Evolutionary conservation across 1,139 yeast genomes (phyloP), one percentile per base, ranked within the genome.

Genomic region (Suhomyces ambrosiae): DNA sequence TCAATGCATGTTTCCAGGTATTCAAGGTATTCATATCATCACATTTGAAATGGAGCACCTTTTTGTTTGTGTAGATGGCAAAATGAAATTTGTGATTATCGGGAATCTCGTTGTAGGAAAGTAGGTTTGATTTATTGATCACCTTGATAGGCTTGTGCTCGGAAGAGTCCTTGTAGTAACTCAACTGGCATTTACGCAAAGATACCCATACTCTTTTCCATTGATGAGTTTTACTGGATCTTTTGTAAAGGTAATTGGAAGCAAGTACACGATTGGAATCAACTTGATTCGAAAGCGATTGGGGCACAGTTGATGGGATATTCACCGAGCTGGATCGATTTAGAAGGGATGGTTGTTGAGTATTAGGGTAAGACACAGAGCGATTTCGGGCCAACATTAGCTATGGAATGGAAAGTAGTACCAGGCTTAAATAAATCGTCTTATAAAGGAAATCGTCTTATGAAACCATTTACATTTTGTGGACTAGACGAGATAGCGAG

Each of bases 121-220:
- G 50, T n/a, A 64, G 32, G 14, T 52, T 41, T 5, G 42, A 16
- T 12, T 46, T 38, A 36, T 47, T 49, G 13, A 79, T 63, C 9
- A 80, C 80, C 33, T 62, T 66, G 30, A 69, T 61, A 0, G 84
- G 79, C 52, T 78, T 76, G 52, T 78, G 71, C 50, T 80, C 86
- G 26, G 68, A 60, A 11, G 71, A 67, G 48, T 79, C 82, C 50
- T 79, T 79, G 54, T 80, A 80, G 53, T 75, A 78, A 11, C 80
- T 66, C 25, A 80, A 60, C 50, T 78, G 85, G 33, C 71, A 65
- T 13, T 64, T 63, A 26, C 86, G 60, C n/a, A 80, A 60, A 3
- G 79, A 82, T 45, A 78, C 76, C 86, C 86, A 80, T 26, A 67
- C 58, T 41, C 65, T 62, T 47, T 68, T 71, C 82, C 82, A 78